phyloP scores from a whole-genome alignment of 2,329 filamentous ascomycete genomes.

The Drechslera avenae region DNA sequence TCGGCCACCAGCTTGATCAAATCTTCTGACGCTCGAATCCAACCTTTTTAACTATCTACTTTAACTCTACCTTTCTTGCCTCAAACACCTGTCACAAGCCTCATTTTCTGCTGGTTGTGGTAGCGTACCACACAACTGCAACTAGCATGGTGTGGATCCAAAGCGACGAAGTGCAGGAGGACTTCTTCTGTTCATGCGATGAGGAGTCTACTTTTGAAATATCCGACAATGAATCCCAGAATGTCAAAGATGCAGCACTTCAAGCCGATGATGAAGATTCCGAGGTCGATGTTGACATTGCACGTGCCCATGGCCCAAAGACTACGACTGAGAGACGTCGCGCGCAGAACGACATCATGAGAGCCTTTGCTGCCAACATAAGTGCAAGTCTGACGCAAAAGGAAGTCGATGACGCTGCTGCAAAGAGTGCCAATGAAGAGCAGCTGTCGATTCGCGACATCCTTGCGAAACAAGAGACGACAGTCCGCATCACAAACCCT shows the following conservation, averaged over 20 bases:
- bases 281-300: conserved; percentile 32
- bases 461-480: conserved; percentile 58
- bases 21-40: not conserved
- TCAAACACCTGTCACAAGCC: not conserved
- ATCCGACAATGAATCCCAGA: conserved; percentile 8
- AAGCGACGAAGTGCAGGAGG: conserved; percentile 26
- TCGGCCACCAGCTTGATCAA: conserved; percentile 1
- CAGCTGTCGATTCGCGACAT: conserved; percentile 59
- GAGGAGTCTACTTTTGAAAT: conserved; percentile 8
- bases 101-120: no score
- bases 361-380: conserved; percentile 50
- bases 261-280: conserved; percentile 23
- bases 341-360: conserved; percentile 52
- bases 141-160: conserved; percentile 25
- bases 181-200: conserved; percentile 20
- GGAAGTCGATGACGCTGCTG: conserved; percentile 44
- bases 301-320: conserved; percentile 26
- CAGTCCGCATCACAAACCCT: conserved; percentile 72
- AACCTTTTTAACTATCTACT: not conserved
- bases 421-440: conserved; percentile 51
- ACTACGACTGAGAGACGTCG: conserved; percentile 47
- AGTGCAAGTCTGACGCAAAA: conserved; percentile 51
- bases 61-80: no score
- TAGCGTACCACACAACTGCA: not conserved
- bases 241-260: not conserved